Conservation (phyloP, 169 alveolate genomes). For the Pseudocohnilembus persalinus region DNA sequence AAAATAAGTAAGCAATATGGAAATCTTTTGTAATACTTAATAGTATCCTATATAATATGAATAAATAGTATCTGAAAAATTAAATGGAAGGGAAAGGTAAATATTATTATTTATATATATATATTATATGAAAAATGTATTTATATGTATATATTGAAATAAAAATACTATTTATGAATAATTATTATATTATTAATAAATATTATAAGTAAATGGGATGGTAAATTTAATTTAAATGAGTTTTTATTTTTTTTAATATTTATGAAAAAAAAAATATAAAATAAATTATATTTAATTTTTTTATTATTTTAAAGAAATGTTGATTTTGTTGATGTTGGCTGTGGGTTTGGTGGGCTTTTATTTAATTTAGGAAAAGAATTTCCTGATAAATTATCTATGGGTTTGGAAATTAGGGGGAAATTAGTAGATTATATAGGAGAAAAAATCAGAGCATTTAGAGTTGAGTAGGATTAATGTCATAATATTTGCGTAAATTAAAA, state of each 20-base stretch:
- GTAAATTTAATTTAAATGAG: too few relatives aligned
- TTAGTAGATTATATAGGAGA: slow-evolving; percentile 83
- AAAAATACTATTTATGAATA: too few relatives aligned
- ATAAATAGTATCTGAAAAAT: slow-evolving; percentile 25
- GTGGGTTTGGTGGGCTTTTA: slow-evolving; percentile 87
- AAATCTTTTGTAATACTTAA: slow-evolving; percentile 41
- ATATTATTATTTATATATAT: slow-evolving; percentile 33
- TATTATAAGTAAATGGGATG: too few relatives aligned
- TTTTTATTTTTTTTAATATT: too few relatives aligned
- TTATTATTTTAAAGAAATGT: slow-evolving; percentile 40
- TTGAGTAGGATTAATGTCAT: slow-evolving; percentile 54
- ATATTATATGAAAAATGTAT: too few relatives aligned
- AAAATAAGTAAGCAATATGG: slow-evolving; percentile 43
- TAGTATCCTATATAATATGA: slow-evolving; percentile 44
- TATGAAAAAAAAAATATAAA: not conserved
- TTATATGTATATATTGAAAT: too few relatives aligned
- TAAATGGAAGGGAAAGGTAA: slow-evolving; percentile 19
- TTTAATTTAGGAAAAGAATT: slow-evolving; percentile 62
- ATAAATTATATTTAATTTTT: not conserved
- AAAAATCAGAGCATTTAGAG: slow-evolving; percentile 76
- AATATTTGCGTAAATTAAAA: slow-evolving; percentile 65
- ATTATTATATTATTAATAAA: too few relatives aligned
- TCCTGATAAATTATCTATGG: slow-evolving; percentile 67
- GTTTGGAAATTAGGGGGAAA: slow-evolving; percentile 86
- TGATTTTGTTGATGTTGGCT: slow-evolving; percentile 70